phyloP scores from a whole-genome alignment of 2,329 filamentous ascomycete genomes.

The Trichoderma oligosporum region DNA sequence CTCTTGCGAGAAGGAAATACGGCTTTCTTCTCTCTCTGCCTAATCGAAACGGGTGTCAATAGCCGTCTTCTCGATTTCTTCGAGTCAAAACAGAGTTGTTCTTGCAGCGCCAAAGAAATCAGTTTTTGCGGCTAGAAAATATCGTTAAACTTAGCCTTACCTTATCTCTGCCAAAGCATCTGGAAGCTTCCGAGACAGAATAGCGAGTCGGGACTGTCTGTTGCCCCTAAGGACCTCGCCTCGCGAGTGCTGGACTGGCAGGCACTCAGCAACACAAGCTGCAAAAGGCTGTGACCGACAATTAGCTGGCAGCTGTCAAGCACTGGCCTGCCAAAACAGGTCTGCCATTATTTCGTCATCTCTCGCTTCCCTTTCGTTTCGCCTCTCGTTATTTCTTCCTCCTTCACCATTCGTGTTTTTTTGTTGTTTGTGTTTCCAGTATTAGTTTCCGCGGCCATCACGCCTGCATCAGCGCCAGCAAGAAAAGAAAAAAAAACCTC shows the following conservation, averaged over 20 bases:
- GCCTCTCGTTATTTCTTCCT: slow-evolving; percentile 10
- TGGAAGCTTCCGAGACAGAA: not conserved
- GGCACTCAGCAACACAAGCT: slow-evolving; percentile 11
- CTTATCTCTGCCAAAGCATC: no score
- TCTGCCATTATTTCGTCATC: slow-evolving; percentile 8
- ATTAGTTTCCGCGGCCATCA: slow-evolving; percentile 4
- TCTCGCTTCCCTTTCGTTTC: slow-evolving; percentile 19
- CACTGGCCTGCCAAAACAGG: slow-evolving; percentile 5
- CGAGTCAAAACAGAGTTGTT: no score
- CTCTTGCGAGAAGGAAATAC: no score
- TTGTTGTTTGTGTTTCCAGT: not conserved
- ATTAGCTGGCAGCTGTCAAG: slow-evolving; percentile 11
- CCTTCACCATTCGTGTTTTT: not conserved
- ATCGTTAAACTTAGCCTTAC: not conserved
- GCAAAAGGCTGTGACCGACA: not conserved
- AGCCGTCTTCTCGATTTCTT: no score
- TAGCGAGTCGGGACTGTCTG: not conserved
- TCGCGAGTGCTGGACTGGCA: slow-evolving; percentile 8
- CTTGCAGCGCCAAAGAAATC: no score
- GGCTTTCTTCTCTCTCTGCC: no score
- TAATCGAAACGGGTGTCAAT: no score
- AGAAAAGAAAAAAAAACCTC: no score
- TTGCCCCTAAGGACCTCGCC: not conserved
- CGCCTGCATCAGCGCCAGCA: slow-evolving; percentile 15
- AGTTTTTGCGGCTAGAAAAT: no score